Conservation (phyloP, 1,139 yeast species). For the Taphrina pruni region DNA sequence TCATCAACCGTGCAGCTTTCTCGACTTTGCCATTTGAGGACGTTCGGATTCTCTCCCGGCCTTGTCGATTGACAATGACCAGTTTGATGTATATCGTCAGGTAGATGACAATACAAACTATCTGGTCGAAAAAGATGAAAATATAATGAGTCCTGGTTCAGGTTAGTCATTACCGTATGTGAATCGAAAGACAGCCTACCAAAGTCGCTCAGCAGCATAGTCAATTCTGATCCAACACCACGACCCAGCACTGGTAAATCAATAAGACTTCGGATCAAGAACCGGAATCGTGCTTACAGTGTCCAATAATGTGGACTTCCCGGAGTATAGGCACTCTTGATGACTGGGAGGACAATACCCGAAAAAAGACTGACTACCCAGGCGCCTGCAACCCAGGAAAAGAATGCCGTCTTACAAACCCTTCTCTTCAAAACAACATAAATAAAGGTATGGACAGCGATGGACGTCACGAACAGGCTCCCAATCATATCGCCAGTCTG, state of each 20-base stretch:
- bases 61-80: not conserved
- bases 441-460: slow-evolving; percentile 18
- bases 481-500: slow-evolving; percentile 26
- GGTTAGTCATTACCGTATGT: not conserved
- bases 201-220: slow-evolving; percentile 20
- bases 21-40: slow-evolving; percentile 14
- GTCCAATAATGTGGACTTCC: slow-evolving; percentile 13
- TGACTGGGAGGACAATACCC: slow-evolving; percentile 14
- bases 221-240: slow-evolving; percentile 31
- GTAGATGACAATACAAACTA: slow-evolving; percentile 16
- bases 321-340: not conserved
- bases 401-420: slow-evolving; percentile 6
- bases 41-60: slow-evolving; percentile 1
- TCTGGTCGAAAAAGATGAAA: slow-evolving; percentile 22
- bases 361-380: slow-evolving; percentile 5
- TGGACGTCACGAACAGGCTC: slow-evolving; percentile 8
- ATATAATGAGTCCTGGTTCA: slow-evolving; percentile 9
- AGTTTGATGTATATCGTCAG: slow-evolving; percentile 11
- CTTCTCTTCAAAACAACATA: slow-evolving; percentile 15
- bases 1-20: slow-evolving; percentile 24
- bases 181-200: not conserved
- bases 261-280: not conserved
- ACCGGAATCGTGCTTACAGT: not conserved
- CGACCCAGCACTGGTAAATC: slow-evolving; percentile 12
- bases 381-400: not conserved